These are phyloP conservation scores for Arthrobotrys pseudoclavata DNA, from an alignment of 2,329 filamentous ascomycete species.

Conservation along the genomic window DNA sequence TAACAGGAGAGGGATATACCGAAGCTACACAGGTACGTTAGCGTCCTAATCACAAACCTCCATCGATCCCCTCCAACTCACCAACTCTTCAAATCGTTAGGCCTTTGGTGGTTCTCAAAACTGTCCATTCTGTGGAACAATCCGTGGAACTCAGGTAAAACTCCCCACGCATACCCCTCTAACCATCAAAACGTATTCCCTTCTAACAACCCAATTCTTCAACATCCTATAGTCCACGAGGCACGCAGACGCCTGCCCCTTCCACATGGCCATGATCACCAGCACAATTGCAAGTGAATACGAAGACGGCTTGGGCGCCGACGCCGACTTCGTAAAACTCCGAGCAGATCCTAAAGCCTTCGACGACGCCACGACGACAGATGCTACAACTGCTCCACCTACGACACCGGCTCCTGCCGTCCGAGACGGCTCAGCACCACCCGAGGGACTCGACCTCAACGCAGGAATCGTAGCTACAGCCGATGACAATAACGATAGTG, in stretches of 20 bases:
- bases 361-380: neutral
- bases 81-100: slow-evolving; percentile 6
- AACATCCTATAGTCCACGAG: neutral
- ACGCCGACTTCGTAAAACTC: slow-evolving; percentile 25
- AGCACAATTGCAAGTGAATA: neutral
- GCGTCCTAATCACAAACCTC: neutral
- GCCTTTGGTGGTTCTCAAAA: slow-evolving; percentile 32
- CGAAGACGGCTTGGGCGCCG: slow-evolving; percentile 3
- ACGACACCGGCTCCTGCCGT: neutral
- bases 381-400: neutral
- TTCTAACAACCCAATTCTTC: neutral
- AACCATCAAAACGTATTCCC: neutral
- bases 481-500: no score
- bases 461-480: neutral
- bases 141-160: slow-evolving; percentile 37
- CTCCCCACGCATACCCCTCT: neutral
- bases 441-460: slow-evolving; percentile 3
- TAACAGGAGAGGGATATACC: slow-evolving; percentile 2
- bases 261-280: neutral
- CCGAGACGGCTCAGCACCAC: neutral
- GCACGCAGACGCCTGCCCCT: slow-evolving; percentile 21
- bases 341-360: slow-evolving; percentile 31
- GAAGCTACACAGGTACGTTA: slow-evolving; percentile 32
- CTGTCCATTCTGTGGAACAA: slow-evolving; percentile 36
- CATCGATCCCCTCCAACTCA: neutral